A percentile compares a stretch with the other conserved stretches of the same genome.
Conservation (phyloP, 805 yeast genomes). For the Wickerhamiella azyma region DNA sequence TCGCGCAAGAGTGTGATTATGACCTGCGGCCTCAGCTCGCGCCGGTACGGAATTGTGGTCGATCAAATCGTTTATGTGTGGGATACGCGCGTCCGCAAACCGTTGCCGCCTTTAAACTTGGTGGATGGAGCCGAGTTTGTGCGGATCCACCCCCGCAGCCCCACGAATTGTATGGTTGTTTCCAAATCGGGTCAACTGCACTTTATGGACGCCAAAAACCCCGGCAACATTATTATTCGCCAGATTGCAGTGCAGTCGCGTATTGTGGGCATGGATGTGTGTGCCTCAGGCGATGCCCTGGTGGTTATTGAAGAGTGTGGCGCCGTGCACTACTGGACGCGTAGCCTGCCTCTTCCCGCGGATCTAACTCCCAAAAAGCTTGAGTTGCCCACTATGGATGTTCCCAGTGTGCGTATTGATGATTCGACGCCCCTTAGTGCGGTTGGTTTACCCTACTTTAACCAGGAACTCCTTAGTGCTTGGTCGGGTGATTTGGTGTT, state of each 20-base stretch:
- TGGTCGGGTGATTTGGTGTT: conserved; percentile 60
- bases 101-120: conserved; percentile 70
- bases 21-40: conserved; percentile 62
- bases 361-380: conserved; percentile 20
- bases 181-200: conserved; percentile 73
- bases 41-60: conserved; percentile 43
- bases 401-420: conserved; percentile 28
- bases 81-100: conserved; percentile 59
- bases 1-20: conserved; percentile 29
- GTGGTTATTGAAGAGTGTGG: conserved; percentile 54
- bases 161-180: conserved; percentile 61
- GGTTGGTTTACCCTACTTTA: conserved; percentile 80
- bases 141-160: conserved; percentile 71
- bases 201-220: conserved; percentile 70
- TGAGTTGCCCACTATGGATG: conserved; percentile 21
- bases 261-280: conserved; percentile 39
- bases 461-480: conserved; percentile 59
- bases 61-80: conserved; percentile 78
- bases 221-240: conserved; percentile 48
- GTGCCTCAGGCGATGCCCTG: conserved; percentile 64
- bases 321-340: conserved; percentile 55
- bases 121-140: conserved; percentile 83
- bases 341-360: conserved; percentile 34
- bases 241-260: conserved; percentile 46
- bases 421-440: conserved; percentile 42